Percentiles rank a stretch among this genome's conserved stretches.
These are phyloP conservation scores for Penicillium steckii DNA, from an alignment of 495 filamentous ascomycete genomes.

Conservation along the genomic window DNA sequence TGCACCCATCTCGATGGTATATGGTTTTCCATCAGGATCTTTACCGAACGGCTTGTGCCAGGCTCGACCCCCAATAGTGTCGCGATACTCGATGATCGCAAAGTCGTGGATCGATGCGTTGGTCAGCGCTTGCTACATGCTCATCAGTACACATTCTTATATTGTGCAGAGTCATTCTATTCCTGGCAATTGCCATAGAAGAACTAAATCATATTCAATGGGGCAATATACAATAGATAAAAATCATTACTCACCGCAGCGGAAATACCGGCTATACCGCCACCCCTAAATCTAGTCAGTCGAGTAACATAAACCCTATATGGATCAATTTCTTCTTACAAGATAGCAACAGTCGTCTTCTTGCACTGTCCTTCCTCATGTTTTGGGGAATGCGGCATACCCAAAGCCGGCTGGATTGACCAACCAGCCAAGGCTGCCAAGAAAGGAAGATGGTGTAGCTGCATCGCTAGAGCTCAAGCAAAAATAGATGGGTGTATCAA, in stretches of 20 bases:
- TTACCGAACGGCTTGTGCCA: conserved; percentile 58
- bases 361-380: conserved; percentile 28
- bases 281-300: conserved; percentile 27
- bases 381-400: conserved; percentile 17
- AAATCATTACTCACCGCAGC: conserved; percentile 52
- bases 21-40: conserved; percentile 49
- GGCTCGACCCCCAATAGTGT: conserved; percentile 62
- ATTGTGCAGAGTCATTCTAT: no score
- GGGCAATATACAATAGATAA: background rate
- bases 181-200: no score
- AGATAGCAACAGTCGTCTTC: conserved; percentile 40
- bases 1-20: conserved; percentile 64
- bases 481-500: no score
- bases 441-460: conserved; percentile 15
- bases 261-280: conserved; percentile 63
- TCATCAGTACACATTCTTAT: background rate
- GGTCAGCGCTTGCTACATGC: conserved; percentile 56
- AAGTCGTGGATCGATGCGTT: conserved; percentile 68
- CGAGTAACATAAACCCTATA: background rate
- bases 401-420: conserved; percentile 17
- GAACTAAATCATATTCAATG: no score
- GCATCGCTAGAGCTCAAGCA: no score
- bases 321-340: conserved; percentile 18
- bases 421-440: conserved; percentile 18
- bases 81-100: conserved; percentile 65